Evolutionary conservation across 2,329 filamentous ascomycete genomes (phyloP).

Genomic region (Ilyonectria robusta): DNA sequence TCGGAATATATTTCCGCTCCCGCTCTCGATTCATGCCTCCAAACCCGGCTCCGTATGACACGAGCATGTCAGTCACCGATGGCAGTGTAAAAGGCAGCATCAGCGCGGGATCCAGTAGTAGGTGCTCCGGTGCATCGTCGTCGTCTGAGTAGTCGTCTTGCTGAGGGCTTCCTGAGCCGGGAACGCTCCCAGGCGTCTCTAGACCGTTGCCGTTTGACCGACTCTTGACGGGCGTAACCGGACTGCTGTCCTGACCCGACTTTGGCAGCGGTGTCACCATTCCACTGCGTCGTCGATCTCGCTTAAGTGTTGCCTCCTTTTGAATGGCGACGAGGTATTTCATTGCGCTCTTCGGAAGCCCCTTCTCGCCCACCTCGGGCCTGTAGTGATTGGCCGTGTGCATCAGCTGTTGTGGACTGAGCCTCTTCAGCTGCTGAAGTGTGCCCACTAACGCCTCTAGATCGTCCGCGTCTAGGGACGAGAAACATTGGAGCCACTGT

Average conservation of each 20-base stretch:
- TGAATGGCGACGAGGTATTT: constrained; percentile 88
- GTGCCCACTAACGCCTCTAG: constrained; percentile 90
- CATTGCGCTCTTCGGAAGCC: constrained; percentile 87
- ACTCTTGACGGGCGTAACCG: constrained; percentile 60
- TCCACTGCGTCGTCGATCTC: constrained; percentile 66
- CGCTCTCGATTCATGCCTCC: constrained; percentile 92
- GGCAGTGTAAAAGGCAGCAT: constrained; percentile 97
- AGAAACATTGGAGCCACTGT: constrained; percentile 98
- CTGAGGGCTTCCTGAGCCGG: constrained; percentile 56
- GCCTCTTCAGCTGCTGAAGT: constrained; percentile 86
- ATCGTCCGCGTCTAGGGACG: constrained; percentile 87
- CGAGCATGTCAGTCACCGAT: constrained; percentile 96
- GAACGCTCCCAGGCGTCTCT: constrained; percentile 58
- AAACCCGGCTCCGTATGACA: constrained; percentile 94
- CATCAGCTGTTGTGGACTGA: constrained; percentile 90
- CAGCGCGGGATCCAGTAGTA: constrained; percentile 89
- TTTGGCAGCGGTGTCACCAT: constrained; percentile 59
- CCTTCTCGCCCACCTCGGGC: constrained; percentile 95
- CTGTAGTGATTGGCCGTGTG: constrained; percentile 95
- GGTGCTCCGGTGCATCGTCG: constrained; percentile 78
- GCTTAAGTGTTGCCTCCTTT: constrained; percentile 76
- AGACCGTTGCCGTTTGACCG: constrained; percentile 60
- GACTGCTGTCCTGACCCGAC: constrained; percentile 54
- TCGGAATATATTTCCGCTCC: constrained; percentile 95
- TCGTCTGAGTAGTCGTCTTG: constrained; percentile 64